These are phyloP conservation scores for Calonectria naviculata DNA, from an alignment of 2,329 filamentous ascomycete genomes.

Conservation along the genomic window DNA sequence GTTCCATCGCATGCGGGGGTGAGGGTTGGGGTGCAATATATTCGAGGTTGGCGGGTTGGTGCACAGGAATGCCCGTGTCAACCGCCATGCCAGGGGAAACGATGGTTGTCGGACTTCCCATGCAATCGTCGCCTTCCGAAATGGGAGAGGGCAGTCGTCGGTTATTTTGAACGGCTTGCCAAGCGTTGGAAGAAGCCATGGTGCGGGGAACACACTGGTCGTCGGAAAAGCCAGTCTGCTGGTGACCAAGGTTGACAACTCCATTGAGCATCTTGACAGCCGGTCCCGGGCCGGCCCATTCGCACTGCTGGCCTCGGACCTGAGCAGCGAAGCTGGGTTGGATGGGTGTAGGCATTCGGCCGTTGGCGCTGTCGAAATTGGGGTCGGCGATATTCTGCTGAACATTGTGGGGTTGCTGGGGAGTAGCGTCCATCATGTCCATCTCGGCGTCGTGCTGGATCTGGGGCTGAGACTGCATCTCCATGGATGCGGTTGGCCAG, in stretches of 20 bases:
- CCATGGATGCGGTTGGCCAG: constrained; percentile 43
- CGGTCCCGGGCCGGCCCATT: constrained; percentile 47
- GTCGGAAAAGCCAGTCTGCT: constrained; percentile 52
- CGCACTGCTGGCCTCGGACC: constrained; percentile 63
- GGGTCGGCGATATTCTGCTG: constrained; percentile 22
- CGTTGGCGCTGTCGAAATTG: constrained; percentile 44
- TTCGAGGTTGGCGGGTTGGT: constrained; percentile 42
- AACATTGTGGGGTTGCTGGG: constrained; percentile 21
- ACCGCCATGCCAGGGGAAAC: constrained; percentile 46
- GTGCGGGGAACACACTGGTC: constrained; percentile 61
- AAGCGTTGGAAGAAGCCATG: constrained; percentile 57
- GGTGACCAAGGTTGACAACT: constrained; percentile 51
- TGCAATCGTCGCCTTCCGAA: constrained; percentile 64
- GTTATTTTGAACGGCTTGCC: constrained; percentile 64
- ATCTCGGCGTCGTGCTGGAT: constrained; percentile 54
- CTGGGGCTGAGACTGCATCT: constrained; percentile 25
- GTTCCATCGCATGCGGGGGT: constrained; percentile 51
- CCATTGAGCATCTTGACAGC: constrained; percentile 48
- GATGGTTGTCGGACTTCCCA: constrained; percentile 48
- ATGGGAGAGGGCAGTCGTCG: constrained; percentile 70
- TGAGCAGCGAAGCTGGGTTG: constrained; percentile 67
- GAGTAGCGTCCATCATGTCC: constrained; percentile 61
- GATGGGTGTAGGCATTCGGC: constrained; percentile 70
- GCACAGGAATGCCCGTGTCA: constrained; percentile 48
- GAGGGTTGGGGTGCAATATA: constrained; percentile 32